phyloP scores from a whole-genome alignment of 2,329 filamentous ascomycete species.

The Paracamarosporium sp. region DNA sequence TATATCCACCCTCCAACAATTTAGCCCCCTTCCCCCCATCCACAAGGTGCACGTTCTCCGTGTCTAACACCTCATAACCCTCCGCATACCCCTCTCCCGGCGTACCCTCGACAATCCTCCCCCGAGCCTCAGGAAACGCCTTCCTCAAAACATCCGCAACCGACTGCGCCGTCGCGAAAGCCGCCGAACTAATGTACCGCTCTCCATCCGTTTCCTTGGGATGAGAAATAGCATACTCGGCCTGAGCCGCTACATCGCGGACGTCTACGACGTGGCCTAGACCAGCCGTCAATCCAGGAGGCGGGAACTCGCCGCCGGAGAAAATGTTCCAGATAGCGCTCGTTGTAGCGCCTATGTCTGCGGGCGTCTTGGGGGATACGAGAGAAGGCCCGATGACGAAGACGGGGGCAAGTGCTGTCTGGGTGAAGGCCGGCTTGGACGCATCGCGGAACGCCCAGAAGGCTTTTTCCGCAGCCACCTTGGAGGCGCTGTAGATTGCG shows the following conservation, averaged over 20 bases:
- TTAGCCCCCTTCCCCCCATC: slow-evolving; percentile 26
- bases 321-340: slow-evolving; percentile 44
- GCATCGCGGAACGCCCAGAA: slow-evolving; percentile 45
- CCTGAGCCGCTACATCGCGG: slow-evolving; percentile 52
- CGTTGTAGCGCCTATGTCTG: slow-evolving; percentile 44
- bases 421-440: slow-evolving; percentile 47
- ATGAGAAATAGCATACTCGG: slow-evolving; percentile 48
- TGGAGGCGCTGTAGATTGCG: slow-evolving; percentile 35
- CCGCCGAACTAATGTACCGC: slow-evolving; percentile 48
- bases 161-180: slow-evolving; percentile 45
- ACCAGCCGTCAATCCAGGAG: slow-evolving; percentile 22
- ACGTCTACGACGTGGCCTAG: slow-evolving; percentile 50
- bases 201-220: slow-evolving; percentile 48
- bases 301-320: slow-evolving; percentile 35
- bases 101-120: slow-evolving; percentile 46
- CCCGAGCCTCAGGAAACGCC: slow-evolving; percentile 42
- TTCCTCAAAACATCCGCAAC: slow-evolving; percentile 52
- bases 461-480: slow-evolving; percentile 32
- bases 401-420: slow-evolving; percentile 50
- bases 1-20: slow-evolving; percentile 22
- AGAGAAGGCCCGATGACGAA: slow-evolving; percentile 53
- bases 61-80: slow-evolving; percentile 27
- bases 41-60: slow-evolving; percentile 8
- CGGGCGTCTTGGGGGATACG: slow-evolving; percentile 32
- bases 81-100: slow-evolving; percentile 50